Evolutionary conservation across 148 eudicot species (phyloP).

Genomic region (Diospyros lotus): DNA sequence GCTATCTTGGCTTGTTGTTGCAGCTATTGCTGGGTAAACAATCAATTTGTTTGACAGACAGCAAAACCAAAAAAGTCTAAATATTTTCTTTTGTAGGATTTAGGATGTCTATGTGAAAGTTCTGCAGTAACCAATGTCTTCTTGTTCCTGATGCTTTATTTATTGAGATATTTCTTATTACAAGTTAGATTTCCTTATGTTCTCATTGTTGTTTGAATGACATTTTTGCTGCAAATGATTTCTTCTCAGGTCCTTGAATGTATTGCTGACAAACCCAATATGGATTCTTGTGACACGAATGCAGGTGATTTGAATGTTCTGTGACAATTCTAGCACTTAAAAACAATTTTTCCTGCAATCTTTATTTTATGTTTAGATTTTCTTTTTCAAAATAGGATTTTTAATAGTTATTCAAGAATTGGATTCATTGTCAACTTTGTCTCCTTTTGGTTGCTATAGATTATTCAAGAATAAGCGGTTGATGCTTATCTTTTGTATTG

Average conservation of each 20-base stretch:
- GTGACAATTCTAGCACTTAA: background rate
- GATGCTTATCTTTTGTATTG: background rate
- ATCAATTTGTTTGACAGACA: background rate
- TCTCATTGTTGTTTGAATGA: constrained; percentile 1
- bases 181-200: too few relatives aligned
- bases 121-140: background rate
- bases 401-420: constrained; percentile 1
- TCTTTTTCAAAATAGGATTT: background rate
- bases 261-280: constrained; percentile 83
- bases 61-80: too few relatives aligned
- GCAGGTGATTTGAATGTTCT: constrained; percentile 57
- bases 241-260: constrained; percentile 72
- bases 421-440: background rate
- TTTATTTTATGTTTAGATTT: constrained; percentile 4
- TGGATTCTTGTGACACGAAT: constrained; percentile 98
- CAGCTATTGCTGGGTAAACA: constrained; percentile 85
- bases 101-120: background rate
- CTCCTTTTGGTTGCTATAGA: background rate
- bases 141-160: too few relatives aligned
- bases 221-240: constrained; percentile 13
- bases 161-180: too few relatives aligned
- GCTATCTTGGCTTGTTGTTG: constrained; percentile 85
- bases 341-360: background rate
- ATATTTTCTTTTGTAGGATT: background rate
- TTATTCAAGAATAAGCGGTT: too few relatives aligned